Evolutionary conservation across 2,329 filamentous ascomycete species (phyloP).

Genomic region (Aspergillus arachidicola): DNA sequence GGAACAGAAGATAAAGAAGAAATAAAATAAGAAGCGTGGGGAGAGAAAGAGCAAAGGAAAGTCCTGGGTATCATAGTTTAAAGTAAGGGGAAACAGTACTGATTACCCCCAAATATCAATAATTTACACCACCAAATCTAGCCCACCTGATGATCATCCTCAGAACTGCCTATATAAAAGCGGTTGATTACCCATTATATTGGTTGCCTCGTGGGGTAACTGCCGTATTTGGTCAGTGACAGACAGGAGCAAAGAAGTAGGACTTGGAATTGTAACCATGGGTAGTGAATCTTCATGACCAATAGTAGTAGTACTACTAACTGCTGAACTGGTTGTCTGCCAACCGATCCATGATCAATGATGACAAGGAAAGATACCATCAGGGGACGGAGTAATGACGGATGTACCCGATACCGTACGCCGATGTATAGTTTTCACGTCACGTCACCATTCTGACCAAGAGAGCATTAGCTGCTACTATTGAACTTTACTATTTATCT

Average conservation of each 20-base stretch:
- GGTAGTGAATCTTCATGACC: background rate
- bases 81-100: background rate
- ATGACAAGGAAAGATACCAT: background rate
- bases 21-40: background rate
- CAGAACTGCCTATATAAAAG: background rate
- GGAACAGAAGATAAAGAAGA: background rate
- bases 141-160: background rate
- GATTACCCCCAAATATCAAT: background rate
- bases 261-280: background rate
- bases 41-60: background rate
- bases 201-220: background rate
- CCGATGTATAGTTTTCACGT: background rate
- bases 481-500: background rate
- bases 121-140: background rate
- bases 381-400: background rate
- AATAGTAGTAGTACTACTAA: background rate
- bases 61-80: too few relatives aligned
- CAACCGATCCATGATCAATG: background rate
- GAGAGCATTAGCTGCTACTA: background rate
- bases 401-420: constrained; percentile 1
- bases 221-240: background rate
- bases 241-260: background rate
- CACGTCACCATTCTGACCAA: background rate
- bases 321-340: background rate
- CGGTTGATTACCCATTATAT: background rate